Evolutionary conservation across 805 yeast genomes (phyloP), one percentile per base, ranked within the genome.

Genomic region (Sugiyamaella smithiae): DNA sequence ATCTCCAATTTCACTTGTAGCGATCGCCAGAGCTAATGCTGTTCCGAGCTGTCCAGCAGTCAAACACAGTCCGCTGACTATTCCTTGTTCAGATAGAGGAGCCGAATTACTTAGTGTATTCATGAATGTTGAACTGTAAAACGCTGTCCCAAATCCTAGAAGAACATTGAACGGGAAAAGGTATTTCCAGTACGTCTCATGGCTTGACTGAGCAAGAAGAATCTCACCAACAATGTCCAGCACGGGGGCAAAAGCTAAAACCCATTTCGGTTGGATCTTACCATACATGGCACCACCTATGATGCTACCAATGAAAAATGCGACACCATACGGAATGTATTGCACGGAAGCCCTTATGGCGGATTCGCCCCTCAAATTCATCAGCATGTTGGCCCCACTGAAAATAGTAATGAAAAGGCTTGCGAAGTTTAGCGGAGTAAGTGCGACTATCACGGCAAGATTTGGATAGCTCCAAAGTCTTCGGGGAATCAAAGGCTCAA

Each of bases 61-160:
- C 50, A 63, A 68, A 26, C 63, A 57, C 3, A 71, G 52, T 1
- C 73, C 76, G 4, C 67, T 49, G 1, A 71, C 70, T 24, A 68
- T 65, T 16, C 74, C 76, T 43, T 71, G 75, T 8, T 68, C 49
- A 45, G 69, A 67, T 5, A 56, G 37, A 0, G 77, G 76, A 7
- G 74, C 65, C 20, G 63, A 42, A 35, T 60, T 36, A 50, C 62
- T 58, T 5, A 70, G 54, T 3, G 66, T 60, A 28, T 61, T 66
- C 32, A 65, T 47, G 45, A 65, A 71, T 2, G 69, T 62, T 22
- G 68, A 60, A 54, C 66, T 70, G 50, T 62, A 71, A 2, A 65
- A 45, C 35, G 68, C 70, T 0, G 55, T 48, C 1, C 66, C 64
- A 25, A 50, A 46, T 5, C 66, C 69, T 43, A 50, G 43, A 20